Conservation (phyloP, 148 eudicot species). For the Vaccinium corymbosum region DNA sequence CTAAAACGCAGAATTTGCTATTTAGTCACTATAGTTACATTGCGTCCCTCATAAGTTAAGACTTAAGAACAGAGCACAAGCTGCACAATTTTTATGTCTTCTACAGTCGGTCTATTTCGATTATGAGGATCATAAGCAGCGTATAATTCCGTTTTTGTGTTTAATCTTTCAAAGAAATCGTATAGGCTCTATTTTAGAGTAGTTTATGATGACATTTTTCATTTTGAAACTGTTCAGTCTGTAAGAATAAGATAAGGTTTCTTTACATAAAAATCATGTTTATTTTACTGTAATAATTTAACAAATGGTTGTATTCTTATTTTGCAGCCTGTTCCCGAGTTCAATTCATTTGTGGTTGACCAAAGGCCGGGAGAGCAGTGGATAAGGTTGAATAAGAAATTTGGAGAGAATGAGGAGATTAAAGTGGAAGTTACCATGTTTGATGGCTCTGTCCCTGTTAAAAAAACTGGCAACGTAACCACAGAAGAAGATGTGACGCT, state of each 20-base stretch:
- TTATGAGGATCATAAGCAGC: not conserved
- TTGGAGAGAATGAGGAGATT: constrained; percentile 68
- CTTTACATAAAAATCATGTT: not conserved
- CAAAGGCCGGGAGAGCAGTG: constrained; percentile 85
- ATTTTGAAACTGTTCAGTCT: not conserved
- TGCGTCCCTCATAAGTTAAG: not conserved
- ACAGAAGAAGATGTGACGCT: constrained; percentile 48
- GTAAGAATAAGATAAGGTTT: not conserved
- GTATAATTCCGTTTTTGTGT: not conserved
- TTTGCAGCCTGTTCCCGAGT: constrained; percentile 45
- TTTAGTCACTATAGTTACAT: not conserved
- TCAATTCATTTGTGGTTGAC: constrained; percentile 58
- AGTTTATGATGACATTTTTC: constrained; percentile 1
- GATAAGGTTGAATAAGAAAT: constrained; percentile 61
- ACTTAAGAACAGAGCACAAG: not conserved
- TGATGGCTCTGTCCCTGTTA: constrained; percentile 57
- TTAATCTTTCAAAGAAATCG: not conserved
- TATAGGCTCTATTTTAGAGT: not conserved
- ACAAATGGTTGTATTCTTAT: constrained; percentile 9
- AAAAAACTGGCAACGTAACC: constrained; percentile 34
- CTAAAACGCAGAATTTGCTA: not conserved
- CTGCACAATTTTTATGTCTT: not conserved
- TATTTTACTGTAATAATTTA: not conserved
- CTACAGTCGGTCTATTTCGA: not conserved
- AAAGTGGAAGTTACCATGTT: constrained; percentile 88